Evolutionary conservation across 1,284 basidiomycete species (phyloP).

Genomic region (Cronartium quercuum): DNA sequence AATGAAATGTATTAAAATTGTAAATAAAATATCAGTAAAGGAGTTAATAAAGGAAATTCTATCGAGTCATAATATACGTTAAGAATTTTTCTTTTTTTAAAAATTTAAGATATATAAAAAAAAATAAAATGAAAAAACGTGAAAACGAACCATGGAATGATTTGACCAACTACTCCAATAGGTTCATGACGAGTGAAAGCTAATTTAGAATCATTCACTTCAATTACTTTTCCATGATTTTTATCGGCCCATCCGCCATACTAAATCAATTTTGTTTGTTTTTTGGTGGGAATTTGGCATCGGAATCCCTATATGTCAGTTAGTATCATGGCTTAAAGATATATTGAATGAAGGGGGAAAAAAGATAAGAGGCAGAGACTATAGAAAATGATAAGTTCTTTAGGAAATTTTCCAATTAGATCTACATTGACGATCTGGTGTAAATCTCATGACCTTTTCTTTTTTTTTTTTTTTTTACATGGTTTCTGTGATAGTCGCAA

Average conservation of each 20-base stretch:
- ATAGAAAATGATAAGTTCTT: too few relatives aligned
- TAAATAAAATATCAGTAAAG: too few relatives aligned
- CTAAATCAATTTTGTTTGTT: conserved; percentile 52
- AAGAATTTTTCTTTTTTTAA: conserved; percentile 38
- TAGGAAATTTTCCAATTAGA: too few relatives aligned
- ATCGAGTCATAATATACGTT: too few relatives aligned
- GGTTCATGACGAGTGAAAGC: conserved; percentile 84
- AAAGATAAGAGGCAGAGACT: too few relatives aligned
- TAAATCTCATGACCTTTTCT: too few relatives aligned
- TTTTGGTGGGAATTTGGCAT: neutral
- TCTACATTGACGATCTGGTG: too few relatives aligned
- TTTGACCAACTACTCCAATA: conserved; percentile 85
- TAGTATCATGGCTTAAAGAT: neutral
- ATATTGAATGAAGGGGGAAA: neutral
- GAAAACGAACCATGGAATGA: conserved; percentile 56
- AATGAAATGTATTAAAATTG: too few relatives aligned
- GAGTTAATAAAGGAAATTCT: too few relatives aligned
- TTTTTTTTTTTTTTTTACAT: too few relatives aligned
- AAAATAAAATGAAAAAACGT: conserved; percentile 69
- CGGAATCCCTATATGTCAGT: too few relatives aligned
- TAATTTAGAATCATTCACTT: conserved; percentile 72
- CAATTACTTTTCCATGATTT: conserved; percentile 72
- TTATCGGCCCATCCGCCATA: conserved; percentile 67
- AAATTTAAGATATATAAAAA: conserved; percentile 12
- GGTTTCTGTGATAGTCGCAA: too few relatives aligned